phyloP scores from a whole-genome alignment of 805 yeast genomes.

The Saturnispora ahearnii region DNA sequence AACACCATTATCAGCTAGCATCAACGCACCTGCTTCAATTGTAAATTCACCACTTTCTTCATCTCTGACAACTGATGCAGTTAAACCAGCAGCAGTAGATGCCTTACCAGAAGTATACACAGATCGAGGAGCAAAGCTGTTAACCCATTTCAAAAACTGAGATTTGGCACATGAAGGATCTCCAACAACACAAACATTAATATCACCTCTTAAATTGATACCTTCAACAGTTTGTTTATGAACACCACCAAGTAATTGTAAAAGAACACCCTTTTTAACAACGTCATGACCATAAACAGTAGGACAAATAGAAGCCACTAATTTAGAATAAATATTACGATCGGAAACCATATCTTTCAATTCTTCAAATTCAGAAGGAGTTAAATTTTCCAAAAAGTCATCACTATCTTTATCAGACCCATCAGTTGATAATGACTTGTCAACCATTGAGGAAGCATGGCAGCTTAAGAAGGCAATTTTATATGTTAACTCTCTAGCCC shows the following conservation, averaged over 20 bases:
- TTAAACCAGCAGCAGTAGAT: slow-evolving; percentile 95
- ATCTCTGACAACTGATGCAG: slow-evolving; percentile 96
- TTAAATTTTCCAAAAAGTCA: slow-evolving; percentile 64
- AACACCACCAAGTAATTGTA: slow-evolving; percentile 91
- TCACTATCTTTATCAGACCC: slow-evolving; percentile 33
- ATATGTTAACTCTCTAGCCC: slow-evolving; percentile 90
- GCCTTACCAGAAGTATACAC: slow-evolving; percentile 98
- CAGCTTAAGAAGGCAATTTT: slow-evolving; percentile 86
- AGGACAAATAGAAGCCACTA: slow-evolving; percentile 87
- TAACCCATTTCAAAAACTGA: slow-evolving; percentile 88
- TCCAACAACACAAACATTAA: slow-evolving; percentile 92
- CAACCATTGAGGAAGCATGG: slow-evolving; percentile 64
- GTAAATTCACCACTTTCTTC: slow-evolving; percentile 97
- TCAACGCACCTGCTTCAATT: slow-evolving; percentile 96
- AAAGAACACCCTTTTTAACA: slow-evolving; percentile 80
- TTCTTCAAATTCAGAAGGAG: slow-evolving; percentile 75
- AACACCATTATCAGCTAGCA: slow-evolving; percentile 97
- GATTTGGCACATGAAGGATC: slow-evolving; percentile 98
- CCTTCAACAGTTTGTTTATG: slow-evolving; percentile 93
- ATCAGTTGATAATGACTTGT: slow-evolving; percentile 19
- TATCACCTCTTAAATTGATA: slow-evolving; percentile 90
- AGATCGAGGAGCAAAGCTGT: slow-evolving; percentile 85
- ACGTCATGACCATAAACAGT: slow-evolving; percentile 95
- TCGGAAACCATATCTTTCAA: slow-evolving; percentile 86
- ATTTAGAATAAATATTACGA: slow-evolving; percentile 70